phyloP scores from a whole-genome alignment of 495 filamentous ascomycete genomes.

The Aspergillus biplanus region DNA sequence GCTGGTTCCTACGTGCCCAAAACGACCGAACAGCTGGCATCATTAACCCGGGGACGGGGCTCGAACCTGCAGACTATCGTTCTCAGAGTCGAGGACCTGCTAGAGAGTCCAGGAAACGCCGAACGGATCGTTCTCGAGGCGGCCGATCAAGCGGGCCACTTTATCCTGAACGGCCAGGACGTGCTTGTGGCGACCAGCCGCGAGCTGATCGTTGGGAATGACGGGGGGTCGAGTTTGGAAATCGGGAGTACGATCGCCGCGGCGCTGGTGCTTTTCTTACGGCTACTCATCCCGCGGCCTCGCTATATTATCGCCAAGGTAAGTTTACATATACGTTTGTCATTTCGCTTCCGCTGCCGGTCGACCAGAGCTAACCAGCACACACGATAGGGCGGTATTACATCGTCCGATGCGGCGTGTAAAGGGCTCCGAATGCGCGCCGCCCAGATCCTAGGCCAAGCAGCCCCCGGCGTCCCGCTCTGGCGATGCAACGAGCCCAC shows the following conservation, averaged over 20 bases:
- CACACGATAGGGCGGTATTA: background rate
- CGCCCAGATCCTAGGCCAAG: constrained; percentile 10
- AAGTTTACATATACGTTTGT: background rate
- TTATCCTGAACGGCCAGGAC: constrained; percentile 8
- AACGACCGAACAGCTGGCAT: constrained; percentile 8
- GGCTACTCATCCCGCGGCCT: background rate
- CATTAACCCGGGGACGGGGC: background rate
- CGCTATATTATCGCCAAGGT: constrained; percentile 9
- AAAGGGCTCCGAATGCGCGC: constrained; percentile 8
- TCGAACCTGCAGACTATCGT: constrained; percentile 7
- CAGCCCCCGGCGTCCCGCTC: background rate
- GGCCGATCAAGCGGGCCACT: constrained; percentile 4
- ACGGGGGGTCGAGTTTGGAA: constrained; percentile 4
- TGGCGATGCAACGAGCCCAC: constrained; percentile 12
- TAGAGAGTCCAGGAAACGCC: constrained; percentile 6
- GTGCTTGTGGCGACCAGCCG: constrained; percentile 10
- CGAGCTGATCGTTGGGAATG: background rate
- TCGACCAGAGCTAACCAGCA: background rate
- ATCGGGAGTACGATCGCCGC: constrained; percentile 7
- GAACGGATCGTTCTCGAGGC: background rate
- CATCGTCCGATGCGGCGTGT: constrained; percentile 3
- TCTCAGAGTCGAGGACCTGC: constrained; percentile 8
- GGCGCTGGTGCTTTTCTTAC: constrained; percentile 5
- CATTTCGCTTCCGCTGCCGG: background rate
- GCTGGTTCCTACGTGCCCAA: constrained; percentile 10